These are phyloP conservation scores for Pyrus pyrifolia DNA, from an alignment of 306 rosid species.

Conservation along the genomic window DNA sequence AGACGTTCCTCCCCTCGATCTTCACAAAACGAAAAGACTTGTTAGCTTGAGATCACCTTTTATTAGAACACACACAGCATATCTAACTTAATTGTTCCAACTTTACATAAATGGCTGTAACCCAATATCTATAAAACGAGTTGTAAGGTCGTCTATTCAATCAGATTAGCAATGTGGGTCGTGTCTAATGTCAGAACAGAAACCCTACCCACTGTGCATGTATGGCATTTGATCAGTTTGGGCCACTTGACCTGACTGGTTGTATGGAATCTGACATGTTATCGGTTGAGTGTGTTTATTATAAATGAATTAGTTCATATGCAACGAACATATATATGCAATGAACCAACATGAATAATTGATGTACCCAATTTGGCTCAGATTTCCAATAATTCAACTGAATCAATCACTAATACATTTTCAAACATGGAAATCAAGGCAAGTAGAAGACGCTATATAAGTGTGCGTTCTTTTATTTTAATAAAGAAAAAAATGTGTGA, in stretches of 20 bases:
- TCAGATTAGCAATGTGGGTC: neutral
- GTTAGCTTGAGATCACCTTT: no score
- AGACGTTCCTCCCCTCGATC: no score
- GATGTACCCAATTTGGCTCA: neutral
- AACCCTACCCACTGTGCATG: constrained; percentile 7
- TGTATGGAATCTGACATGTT: neutral
- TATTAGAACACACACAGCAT: no score
- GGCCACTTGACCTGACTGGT: neutral
- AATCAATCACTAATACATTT: neutral
- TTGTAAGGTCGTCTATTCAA: constrained; percentile 6
- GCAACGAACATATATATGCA: neutral
- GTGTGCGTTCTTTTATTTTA: neutral
- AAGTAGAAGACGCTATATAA: neutral
- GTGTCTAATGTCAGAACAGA: neutral
- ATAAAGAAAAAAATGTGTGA: neutral
- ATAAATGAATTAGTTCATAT: neutral
- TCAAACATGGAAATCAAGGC: neutral
- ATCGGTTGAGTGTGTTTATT: neutral
- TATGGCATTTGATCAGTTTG: neutral
- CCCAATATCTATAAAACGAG: neutral
- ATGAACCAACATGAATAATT: neutral
- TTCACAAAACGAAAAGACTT: no score
- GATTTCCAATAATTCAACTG: neutral
- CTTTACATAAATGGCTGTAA: neutral
- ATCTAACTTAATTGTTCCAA: no score